phyloP scores from a whole-genome alignment of 208 protist genomes.

The Leishmania martiniquensis region DNA sequence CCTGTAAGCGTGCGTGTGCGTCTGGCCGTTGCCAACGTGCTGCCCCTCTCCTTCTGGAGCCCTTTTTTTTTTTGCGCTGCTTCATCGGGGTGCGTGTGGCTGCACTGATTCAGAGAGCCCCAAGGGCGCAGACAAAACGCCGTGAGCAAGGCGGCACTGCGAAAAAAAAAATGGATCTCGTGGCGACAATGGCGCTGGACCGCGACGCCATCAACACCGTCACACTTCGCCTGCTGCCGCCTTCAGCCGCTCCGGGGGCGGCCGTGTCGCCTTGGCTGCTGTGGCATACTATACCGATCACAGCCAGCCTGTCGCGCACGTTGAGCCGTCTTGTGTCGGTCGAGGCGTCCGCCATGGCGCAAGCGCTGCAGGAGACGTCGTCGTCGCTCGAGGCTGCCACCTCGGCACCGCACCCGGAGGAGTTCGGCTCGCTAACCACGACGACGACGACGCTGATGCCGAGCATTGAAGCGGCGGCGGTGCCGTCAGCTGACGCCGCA shows the following conservation, averaged over 20 bases:
- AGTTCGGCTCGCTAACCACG: too few species aligned
- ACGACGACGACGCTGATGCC: background rate
- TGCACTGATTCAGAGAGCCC: too few species aligned
- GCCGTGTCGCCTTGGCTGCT: conserved; percentile 49
- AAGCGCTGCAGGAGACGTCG: background rate
- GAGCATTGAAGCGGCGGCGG: background rate
- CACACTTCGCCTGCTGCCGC: conserved; percentile 45
- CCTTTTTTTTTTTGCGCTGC: too few species aligned
- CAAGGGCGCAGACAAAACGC: too few species aligned
- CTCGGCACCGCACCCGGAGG: background rate
- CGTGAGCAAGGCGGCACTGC: too few species aligned
- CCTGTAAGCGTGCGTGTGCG: conserved; percentile 4
- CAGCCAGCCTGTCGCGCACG: conserved; percentile 46
- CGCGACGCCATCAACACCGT: conserved; percentile 45
- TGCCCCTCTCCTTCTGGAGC: too few species aligned
- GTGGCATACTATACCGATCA: conserved; percentile 64
- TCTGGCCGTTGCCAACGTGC: background rate
- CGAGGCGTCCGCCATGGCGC: conserved; percentile 10
- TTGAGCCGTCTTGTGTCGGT: conserved; percentile 47
- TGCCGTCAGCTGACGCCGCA: background rate
- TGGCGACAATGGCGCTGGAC: conserved; percentile 58
- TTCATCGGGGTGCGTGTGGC: too few species aligned
- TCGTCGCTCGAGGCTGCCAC: background rate
- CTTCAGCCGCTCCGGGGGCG: conserved; percentile 9
- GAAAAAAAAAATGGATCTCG: conserved; percentile 25